A percentile compares a stretch with the other conserved stretches of the same genome.
These are phyloP conservation scores for Exobasidium cylindrosporum DNA, from an alignment of 1,284 basidiomycete species.

Conservation along the genomic window DNA sequence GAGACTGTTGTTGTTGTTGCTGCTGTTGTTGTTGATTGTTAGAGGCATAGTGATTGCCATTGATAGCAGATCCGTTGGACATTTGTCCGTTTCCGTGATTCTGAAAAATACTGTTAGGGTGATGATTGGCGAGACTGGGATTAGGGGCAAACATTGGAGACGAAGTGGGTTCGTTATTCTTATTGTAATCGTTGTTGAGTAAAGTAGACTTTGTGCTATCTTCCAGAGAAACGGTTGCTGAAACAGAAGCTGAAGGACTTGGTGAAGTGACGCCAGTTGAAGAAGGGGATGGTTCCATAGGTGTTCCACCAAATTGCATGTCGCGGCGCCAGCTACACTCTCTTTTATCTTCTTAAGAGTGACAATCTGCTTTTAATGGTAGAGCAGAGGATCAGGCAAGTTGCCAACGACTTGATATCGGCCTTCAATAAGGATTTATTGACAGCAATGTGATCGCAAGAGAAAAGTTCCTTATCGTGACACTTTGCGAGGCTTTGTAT, in stretches of 20 bases:
- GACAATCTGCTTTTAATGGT: too few species aligned
- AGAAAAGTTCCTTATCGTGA: too few species aligned
- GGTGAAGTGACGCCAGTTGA: conserved; percentile 1
- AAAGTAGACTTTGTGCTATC: background rate
- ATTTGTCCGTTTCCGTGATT: background rate
- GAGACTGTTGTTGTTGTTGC: background rate
- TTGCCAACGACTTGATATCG: too few species aligned
- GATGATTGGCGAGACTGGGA: background rate
- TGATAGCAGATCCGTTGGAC: background rate
- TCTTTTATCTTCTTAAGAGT: too few species aligned
- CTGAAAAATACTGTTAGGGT: conserved; percentile 8
- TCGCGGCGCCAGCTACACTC: too few species aligned
- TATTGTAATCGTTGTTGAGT: background rate
- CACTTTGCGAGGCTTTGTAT: too few species aligned
- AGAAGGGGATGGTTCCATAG: conserved; percentile 11
- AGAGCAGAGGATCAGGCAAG: too few species aligned
- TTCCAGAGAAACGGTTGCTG: background rate
- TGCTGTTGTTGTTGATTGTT: conserved; percentile 3
- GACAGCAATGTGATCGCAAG: too few species aligned
- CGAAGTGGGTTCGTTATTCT: background rate
- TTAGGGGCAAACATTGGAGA: background rate
- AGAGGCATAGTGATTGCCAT: background rate
- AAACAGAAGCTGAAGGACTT: background rate
- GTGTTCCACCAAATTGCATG: conserved; percentile 9
- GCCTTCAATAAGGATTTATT: too few species aligned